Conservation (phyloP, 2,329 filamentous ascomycete genomes). For the Phialophora macrospora region DNA sequence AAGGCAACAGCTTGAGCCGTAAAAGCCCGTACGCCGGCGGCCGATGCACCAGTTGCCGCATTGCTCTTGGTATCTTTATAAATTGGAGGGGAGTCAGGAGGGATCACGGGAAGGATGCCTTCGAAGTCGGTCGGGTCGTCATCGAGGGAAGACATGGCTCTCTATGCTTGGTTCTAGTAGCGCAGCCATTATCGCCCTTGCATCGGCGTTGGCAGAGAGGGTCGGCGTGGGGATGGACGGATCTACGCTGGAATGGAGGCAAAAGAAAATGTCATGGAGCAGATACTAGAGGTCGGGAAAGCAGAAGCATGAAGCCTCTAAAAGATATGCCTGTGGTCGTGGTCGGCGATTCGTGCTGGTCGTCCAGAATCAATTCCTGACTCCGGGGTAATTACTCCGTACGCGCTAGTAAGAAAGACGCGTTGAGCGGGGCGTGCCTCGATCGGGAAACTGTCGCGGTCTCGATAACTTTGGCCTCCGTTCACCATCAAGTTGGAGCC, state of each 20-base stretch:
- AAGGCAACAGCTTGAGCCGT: conserved; percentile 84
- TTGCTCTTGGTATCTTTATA: conserved; percentile 59
- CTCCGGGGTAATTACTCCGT: background rate
- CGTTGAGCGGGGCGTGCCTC: background rate
- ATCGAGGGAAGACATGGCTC: conserved; percentile 36
- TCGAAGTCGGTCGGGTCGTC: conserved; percentile 38
- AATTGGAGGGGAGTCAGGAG: conserved; percentile 35
- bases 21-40: conserved; percentile 80
- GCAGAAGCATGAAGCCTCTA: too few relatives aligned
- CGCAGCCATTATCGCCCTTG: conserved; percentile 25
- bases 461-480: background rate
- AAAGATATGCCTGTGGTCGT: too few relatives aligned
- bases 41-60: conserved; percentile 75
- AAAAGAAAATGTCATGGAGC: background rate
- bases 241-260: background rate
- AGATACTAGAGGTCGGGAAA: background rate
- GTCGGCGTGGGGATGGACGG: background rate
- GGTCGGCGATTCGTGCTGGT: too few relatives aligned
- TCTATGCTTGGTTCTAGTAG: conserved; percentile 1
- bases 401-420: background rate
- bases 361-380: too few relatives aligned
- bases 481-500: background rate
- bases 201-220: background rate
- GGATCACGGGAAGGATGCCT: conserved; percentile 34
- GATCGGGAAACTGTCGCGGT: background rate